phyloP scores from a whole-genome alignment of 495 filamentous ascomycete genomes.

The Pyronema domesticum region DNA sequence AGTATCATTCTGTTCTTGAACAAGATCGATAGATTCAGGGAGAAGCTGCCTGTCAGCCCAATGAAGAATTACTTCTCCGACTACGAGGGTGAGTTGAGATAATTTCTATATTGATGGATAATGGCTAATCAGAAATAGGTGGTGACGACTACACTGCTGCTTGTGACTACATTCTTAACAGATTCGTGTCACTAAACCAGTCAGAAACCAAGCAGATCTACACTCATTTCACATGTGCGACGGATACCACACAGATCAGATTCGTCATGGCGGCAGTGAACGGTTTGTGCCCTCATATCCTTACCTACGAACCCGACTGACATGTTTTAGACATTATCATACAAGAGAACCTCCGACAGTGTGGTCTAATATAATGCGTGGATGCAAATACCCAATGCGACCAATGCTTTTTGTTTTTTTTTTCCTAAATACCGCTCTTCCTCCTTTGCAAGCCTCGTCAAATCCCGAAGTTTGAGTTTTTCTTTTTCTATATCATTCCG shows the following conservation, averaged over 20 bases:
- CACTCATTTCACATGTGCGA: conserved; percentile 97
- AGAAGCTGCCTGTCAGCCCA: conserved; percentile 96
- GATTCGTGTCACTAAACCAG: conserved; percentile 92
- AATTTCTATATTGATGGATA: conserved; percentile 5
- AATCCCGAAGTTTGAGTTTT: conserved; percentile 7
- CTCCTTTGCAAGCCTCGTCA: not conserved
- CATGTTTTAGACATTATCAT: conserved; percentile 79
- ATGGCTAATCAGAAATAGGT: conserved; percentile 31
- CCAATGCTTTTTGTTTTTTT: conserved; percentile 4
- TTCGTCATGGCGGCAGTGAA: conserved; percentile 99
- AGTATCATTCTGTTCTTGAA: conserved; percentile 99
- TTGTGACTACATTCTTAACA: conserved; percentile 93
- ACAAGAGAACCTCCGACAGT: conserved; percentile 95
- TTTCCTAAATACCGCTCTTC: conserved; percentile 15
- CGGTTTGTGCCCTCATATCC: conserved; percentile 40
- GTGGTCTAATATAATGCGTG: conserved; percentile 71
- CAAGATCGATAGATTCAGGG: conserved; percentile 99
- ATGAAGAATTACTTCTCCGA: conserved; percentile 99
- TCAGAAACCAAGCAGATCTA: conserved; percentile 99
- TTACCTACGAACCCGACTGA: conserved; percentile 12
- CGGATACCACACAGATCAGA: conserved; percentile 93
- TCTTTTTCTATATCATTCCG: conserved; percentile 2
- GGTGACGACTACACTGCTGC: conserved; percentile 83
- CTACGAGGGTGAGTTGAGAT: conserved; percentile 48
- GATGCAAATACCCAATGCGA: conserved; percentile 1